Base-by-base conservation (phyloP, 805 yeast species). In the Saccharomycopsis fermentans region DNA sequence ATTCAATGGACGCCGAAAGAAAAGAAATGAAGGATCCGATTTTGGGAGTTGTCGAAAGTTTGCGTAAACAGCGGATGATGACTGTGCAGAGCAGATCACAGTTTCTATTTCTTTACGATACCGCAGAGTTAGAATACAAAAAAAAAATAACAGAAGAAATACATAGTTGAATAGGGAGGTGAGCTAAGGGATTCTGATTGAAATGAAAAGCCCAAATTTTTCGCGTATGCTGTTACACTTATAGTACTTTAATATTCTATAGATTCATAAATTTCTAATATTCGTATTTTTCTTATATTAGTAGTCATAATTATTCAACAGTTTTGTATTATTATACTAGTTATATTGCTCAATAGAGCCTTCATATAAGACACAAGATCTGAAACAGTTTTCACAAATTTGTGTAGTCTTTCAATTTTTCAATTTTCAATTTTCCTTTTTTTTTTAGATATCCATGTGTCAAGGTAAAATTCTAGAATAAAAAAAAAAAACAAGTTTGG, bases 71-170 rank as follows among this genome's bases (percentile, higher is more conserved):
- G 64, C 63, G 83, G 59, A 70, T 77, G 55, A 68, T 74, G 37
- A 76, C 78, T 80, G 82, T 79, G 12, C 82, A 79, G 61, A 77
- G 76, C 60, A 65, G 71, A 37, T 75, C 72, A 55, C 83, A 79
- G 64, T 79, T 66, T 63, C 66, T 73, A 24, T 75, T 73, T 54
- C 71, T 81, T 58, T 78, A 79, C 63, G 80, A 77, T 47, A 65
- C 74, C 19, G 60, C 60, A 19, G 59, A 54, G 43, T 19, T 52
- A 27, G 58, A 51, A 6, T 56, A 56, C 55, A 56, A 39, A 29
- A 56, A 6, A 56, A 56, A 40, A 19, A 39, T 47, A 26, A 9
- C 11, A 43, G 40, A 29, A 2, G 37, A 52, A 34, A 14, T 27
- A 27, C 26, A 50, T 27, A 6, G 24, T 21, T 17, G 29, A 3